Evolutionary conservation across 108 stramenopile genomes (phyloP).

Genomic region (Asterionellopsis glacialis): DNA sequence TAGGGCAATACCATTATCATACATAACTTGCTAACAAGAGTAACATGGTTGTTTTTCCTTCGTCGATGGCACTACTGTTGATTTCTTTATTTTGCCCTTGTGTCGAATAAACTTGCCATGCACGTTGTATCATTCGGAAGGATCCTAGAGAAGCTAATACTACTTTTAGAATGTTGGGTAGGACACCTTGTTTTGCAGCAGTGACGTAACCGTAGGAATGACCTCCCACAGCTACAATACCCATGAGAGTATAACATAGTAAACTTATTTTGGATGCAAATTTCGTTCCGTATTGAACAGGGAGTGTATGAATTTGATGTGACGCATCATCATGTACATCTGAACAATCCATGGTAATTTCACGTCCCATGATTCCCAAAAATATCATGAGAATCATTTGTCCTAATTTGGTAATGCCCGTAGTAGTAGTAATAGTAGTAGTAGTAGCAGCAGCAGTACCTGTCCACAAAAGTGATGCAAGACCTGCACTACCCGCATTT

Average conservation of each 20-base stretch:
- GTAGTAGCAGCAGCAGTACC: background rate
- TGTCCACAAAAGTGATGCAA: too few species aligned
- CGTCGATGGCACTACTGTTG: slow-evolving; percentile 16
- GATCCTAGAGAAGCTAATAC: slow-evolving; percentile 17
- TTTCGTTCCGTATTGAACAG: slow-evolving; percentile 52
- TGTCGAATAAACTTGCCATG: slow-evolving; percentile 19
- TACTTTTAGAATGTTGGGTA: background rate
- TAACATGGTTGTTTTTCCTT: slow-evolving; percentile 23
- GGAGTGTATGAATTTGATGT: slow-evolving; percentile 51
- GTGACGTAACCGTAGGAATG: background rate
- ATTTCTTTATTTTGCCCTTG: slow-evolving; percentile 17
- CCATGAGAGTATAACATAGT: background rate
- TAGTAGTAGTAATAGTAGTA: background rate
- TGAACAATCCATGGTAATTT: slow-evolving; percentile 73
- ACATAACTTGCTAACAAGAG: slow-evolving; percentile 31
- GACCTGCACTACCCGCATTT: background rate
- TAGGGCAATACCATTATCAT: too few species aligned
- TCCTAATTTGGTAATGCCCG: slow-evolving; percentile 7
- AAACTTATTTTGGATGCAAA: slow-evolving; percentile 38
- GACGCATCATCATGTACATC: slow-evolving; percentile 47
- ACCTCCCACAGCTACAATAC: background rate
- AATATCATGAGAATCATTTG: slow-evolving; percentile 17
- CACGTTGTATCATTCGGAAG: slow-evolving; percentile 9
- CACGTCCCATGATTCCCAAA: slow-evolving; percentile 38
- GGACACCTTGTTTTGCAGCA: background rate